Evolutionary conservation across 306 rosid species (phyloP).

Genomic region (Lotus japonicus): DNA sequence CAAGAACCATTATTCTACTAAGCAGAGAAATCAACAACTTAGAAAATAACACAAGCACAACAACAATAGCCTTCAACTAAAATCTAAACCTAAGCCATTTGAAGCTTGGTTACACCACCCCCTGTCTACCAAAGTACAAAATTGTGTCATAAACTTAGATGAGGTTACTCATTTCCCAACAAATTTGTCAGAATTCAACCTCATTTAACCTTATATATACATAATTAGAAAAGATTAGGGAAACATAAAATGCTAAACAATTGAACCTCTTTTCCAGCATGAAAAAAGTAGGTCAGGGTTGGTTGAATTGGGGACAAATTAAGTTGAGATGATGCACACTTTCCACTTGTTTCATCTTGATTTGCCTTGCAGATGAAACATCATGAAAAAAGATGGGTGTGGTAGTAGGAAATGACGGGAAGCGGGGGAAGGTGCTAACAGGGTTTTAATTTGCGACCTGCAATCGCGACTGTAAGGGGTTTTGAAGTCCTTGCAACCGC

Average conservation of each 20-base stretch:
- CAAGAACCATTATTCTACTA: slow-evolving; percentile 25
- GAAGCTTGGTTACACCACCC: slow-evolving; percentile 19
- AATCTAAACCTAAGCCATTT: not conserved
- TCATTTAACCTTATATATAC: slow-evolving; percentile 21
- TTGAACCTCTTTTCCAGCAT: not conserved
- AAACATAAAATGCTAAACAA: slow-evolving; percentile 4
- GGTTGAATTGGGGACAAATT: slow-evolving; percentile 21
- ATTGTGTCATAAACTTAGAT: not conserved
- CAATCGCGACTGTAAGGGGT: too few relatives aligned
- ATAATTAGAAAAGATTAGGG: slow-evolving; percentile 12
- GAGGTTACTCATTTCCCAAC: slow-evolving; percentile 19
- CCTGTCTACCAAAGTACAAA: slow-evolving; percentile 22
- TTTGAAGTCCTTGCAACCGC: too few relatives aligned
- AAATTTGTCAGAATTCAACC: slow-evolving; percentile 7
- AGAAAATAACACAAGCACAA: slow-evolving; percentile 15
- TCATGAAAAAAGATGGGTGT: slow-evolving; percentile 29
- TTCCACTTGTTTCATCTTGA: slow-evolving; percentile 29
- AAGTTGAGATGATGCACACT: slow-evolving; percentile 20
- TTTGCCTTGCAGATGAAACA: slow-evolving; percentile 22
- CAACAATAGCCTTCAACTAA: slow-evolving; percentile 23
- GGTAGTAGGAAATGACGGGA: slow-evolving; percentile 34
- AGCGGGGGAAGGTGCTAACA: not conserved
- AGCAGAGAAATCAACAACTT: slow-evolving; percentile 22
- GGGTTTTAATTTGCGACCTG: too few relatives aligned
- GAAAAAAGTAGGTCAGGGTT: slow-evolving; percentile 28